Percentiles rank a stretch among this genome's conserved stretches.
Conservation (phyloP, 2,329 filamentous ascomycete species). For the Gyromitra esculenta region DNA sequence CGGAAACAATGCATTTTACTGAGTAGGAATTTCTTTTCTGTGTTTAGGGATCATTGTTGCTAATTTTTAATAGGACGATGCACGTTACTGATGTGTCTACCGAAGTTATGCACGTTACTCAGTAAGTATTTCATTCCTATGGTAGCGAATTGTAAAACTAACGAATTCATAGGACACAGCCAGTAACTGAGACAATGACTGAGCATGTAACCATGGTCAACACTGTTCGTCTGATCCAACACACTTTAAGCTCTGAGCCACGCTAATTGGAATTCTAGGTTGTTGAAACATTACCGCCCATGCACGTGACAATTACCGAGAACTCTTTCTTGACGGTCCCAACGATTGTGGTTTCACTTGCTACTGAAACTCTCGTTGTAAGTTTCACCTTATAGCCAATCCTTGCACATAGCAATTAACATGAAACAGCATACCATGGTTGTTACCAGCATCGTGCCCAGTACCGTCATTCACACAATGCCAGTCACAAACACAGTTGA, state of each 20-base stretch:
- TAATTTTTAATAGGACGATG: constrained; percentile 34
- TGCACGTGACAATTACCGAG: constrained; percentile 52
- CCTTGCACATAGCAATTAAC: constrained; percentile 5
- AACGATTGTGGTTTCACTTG: constrained; percentile 49
- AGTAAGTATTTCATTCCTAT: constrained; percentile 18
- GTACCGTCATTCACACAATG: constrained; percentile 45
- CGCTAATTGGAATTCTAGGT: constrained; percentile 38
- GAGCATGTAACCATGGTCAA: constrained; percentile 46
- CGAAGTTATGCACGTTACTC: constrained; percentile 43
- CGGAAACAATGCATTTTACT: constrained; percentile 35
- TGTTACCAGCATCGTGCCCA: constrained; percentile 50
- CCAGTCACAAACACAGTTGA: constrained; percentile 50
- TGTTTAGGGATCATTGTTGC: background rate
- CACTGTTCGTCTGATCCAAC: constrained; percentile 33
- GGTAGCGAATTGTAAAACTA: constrained; percentile 7
- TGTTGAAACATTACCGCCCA: constrained; percentile 52
- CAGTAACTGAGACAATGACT: constrained; percentile 47
- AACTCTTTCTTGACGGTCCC: constrained; percentile 40
- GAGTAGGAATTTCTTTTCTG: constrained; percentile 22
- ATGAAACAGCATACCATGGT: constrained; percentile 50
- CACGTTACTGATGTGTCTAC: constrained; percentile 42
- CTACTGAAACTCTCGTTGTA: constrained; percentile 50
- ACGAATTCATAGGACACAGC: constrained; percentile 27
- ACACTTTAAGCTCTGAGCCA: background rate
- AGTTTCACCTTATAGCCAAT: constrained; percentile 25